A percentile compares a stretch with the other conserved stretches of the same genome.
phyloP scores from a whole-genome alignment of 2,329 filamentous ascomycete species.

The Colletotrichum sp. region DNA sequence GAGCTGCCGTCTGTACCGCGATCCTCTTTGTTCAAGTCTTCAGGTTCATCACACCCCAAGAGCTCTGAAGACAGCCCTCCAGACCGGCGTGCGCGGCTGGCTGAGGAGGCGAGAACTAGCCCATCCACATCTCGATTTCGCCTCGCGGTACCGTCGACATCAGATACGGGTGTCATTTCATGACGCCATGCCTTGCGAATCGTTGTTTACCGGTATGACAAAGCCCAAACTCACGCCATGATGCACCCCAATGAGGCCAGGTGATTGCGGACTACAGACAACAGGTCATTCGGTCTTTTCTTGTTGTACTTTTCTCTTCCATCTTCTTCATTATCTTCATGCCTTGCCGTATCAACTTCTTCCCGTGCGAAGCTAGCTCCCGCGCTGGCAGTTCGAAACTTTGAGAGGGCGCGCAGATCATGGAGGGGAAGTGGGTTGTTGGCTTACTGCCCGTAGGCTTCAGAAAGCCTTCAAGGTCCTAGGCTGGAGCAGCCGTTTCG shows the following conservation, averaged over 20 bases:
- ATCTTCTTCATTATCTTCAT: not conserved
- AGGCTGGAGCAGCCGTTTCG: not conserved
- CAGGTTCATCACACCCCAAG: not conserved
- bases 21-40: not conserved
- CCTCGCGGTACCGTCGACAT: not conserved
- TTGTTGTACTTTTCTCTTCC: not conserved
- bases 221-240: not conserved
- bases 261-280: not conserved
- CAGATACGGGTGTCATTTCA: not conserved
- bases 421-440: not conserved
- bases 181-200: constrained; percentile 2
- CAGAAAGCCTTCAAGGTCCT: not conserved
- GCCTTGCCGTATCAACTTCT: not conserved
- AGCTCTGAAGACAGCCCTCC: not conserved
- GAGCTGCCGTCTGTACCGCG: not conserved
- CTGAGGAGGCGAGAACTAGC: not conserved
- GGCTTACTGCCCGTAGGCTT: not conserved
- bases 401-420: constrained; percentile 1
- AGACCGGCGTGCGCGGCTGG: not conserved
- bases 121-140: not conserved
- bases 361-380: not conserved
- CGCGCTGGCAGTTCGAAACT: constrained; percentile 15
- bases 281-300: not conserved
- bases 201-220: not conserved
- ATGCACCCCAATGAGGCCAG: not conserved